Conservation (phyloP, 306 rosid species). For the Vicia faba region DNA sequence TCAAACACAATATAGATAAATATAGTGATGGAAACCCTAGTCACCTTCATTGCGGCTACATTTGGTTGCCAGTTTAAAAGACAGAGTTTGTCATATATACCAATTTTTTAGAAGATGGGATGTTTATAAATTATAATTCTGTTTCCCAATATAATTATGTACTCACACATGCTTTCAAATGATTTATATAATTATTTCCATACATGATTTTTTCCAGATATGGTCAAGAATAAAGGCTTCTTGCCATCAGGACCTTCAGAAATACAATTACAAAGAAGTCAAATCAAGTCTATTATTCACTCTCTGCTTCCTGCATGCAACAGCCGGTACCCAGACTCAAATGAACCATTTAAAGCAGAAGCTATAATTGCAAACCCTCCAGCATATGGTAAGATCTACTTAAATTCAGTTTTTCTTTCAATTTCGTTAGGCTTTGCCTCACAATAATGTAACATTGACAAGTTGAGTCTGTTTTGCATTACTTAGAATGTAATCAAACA, state of each 20-base stretch:
- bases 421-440: background rate
- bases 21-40: slow-evolving; percentile 5
- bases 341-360: slow-evolving; percentile 63
- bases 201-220: slow-evolving; percentile 60
- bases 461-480: slow-evolving; percentile 6
- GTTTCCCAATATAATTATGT: background rate
- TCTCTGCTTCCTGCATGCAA: slow-evolving; percentile 87
- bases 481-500: slow-evolving; percentile 24
- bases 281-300: slow-evolving; percentile 66
- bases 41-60: background rate
- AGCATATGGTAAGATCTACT: slow-evolving; percentile 73
- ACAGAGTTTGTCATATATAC: slow-evolving; percentile 9
- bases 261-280: slow-evolving; percentile 77
- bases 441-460: slow-evolving; percentile 8
- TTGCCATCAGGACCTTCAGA: slow-evolving; percentile 96
- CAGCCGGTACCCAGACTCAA: slow-evolving; percentile 64
- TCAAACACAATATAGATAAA: slow-evolving; percentile 18
- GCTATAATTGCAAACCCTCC: slow-evolving; percentile 98
- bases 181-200: slow-evolving; percentile 3
- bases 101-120: background rate
- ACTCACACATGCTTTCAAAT: slow-evolving; percentile 20
- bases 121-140: slow-evolving; percentile 5
- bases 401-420: slow-evolving; percentile 23
- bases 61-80: slow-evolving; percentile 1
- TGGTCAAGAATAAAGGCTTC: slow-evolving; percentile 98